Evolutionary conservation across 2,329 filamentous ascomycete genomes (phyloP).

Genomic region (Ophiostoma quercus): DNA sequence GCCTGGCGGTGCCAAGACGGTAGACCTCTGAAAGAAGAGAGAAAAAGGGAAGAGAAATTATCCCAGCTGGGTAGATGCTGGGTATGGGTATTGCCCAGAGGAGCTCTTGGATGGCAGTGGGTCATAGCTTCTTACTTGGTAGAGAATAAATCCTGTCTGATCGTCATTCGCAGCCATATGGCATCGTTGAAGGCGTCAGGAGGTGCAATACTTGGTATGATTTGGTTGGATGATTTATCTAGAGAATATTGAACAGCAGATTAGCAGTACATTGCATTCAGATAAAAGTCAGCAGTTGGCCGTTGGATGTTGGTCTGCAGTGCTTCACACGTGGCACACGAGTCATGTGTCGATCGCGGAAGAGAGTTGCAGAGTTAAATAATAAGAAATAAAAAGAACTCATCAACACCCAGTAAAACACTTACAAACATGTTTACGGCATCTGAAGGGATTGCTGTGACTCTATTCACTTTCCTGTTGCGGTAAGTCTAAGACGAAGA

Average conservation of each 20-base stretch:
- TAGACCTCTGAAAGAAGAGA: no score
- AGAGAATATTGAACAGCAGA: no score
- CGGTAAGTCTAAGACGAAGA: background rate
- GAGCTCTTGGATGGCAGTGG: no score
- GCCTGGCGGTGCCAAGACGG: background rate
- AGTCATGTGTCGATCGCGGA: background rate
- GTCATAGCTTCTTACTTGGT: no score
- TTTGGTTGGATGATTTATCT: no score
- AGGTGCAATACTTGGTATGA: no score
- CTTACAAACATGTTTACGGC: background rate
- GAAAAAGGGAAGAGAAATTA: background rate
- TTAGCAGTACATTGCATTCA: no score
- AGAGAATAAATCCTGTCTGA: background rate
- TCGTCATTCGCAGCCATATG: slow-evolving; percentile 2
- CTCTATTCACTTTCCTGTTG: background rate
- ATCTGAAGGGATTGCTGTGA: background rate
- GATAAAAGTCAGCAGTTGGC: no score
- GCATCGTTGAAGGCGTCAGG: background rate
- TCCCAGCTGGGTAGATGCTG: background rate
- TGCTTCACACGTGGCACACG: background rate
- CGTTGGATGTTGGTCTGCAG: no score
- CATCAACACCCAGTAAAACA: background rate
- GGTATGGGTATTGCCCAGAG: background rate
- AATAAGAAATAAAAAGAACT: no score
- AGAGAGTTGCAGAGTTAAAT: background rate